Base-by-base conservation (phyloP, 2,329 filamentous ascomycete species). In the Kalmusia sp. region DNA sequence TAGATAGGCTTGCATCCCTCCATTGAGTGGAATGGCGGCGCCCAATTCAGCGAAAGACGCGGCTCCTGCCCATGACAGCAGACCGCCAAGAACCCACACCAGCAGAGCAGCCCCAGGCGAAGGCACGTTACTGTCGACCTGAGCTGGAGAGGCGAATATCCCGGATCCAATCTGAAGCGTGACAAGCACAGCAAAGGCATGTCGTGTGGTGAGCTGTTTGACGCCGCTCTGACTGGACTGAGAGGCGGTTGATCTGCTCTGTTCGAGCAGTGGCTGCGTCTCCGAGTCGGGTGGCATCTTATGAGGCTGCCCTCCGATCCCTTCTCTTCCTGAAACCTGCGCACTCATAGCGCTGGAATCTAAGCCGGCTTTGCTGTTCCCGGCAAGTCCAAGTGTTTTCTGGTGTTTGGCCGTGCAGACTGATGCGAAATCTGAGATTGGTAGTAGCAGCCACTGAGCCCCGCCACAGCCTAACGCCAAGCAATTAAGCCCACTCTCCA, bases 91-190 rank as follows among this genome's bases (percentile, higher is more conserved):
- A 1, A 86, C 75, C 86, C 86, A 88, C 6, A 87, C 79, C 2
- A 84, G 61, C 30, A 88, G 62, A 2, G 84, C 83, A 1, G 77
- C 75, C 7, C 83, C 85, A 0, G 85, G 85, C 0, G 85, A 87
- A 0, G 84, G 84, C 2, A 87, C 84, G 58, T 87, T 86, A 14
- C 81, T 81, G 62, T 87, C 84, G 53, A 88, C 85, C 9, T 84
- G 80, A 0, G 84, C 84, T 0, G 85, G 85, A 1, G 85, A 87
- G 0, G 86, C 87, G 60, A 88, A 88, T 15, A 88, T 82, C 28
- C 86, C 85, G 47, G 82, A 85, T 6, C 86, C 86, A 41, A 88
- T 86, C 49, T 87, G 84, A 55, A 87, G 84, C 61, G 83, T 84
- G 54, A 87, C 81, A 34, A 87, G 77, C 40, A 88, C 84, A 19